Percentiles rank a stretch among this genome's conserved stretches.
Evolutionary conservation across 768 basidiomycete species (phyloP).

Genomic region (Phaeotremella skinneri): DNA sequence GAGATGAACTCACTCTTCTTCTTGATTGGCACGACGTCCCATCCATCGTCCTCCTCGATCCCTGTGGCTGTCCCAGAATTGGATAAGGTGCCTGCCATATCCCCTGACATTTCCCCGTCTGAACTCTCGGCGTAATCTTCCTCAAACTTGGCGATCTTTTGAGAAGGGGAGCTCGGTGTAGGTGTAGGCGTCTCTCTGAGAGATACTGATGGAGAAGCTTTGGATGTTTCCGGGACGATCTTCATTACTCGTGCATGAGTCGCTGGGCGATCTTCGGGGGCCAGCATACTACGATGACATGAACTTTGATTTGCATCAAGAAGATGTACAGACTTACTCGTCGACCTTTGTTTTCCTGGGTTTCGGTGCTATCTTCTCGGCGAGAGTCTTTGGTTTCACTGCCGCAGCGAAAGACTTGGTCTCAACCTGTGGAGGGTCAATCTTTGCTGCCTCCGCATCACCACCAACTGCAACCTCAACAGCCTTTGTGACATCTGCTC

Average conservation of each 20-base stretch:
- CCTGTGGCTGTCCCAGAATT: slow-evolving; percentile 6
- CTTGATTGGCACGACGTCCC: slow-evolving; percentile 39
- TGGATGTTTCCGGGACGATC: slow-evolving; percentile 8
- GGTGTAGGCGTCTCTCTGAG: neutral
- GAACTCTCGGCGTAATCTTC: slow-evolving; percentile 23
- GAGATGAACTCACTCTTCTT: slow-evolving; percentile 36
- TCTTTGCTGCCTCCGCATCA: too few species aligned
- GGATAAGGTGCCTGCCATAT: neutral
- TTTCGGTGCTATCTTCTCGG: slow-evolving; percentile 40
- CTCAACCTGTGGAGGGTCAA: neutral
- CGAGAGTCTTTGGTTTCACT: slow-evolving; percentile 39
- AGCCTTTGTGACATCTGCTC: neutral
- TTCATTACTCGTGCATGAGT: slow-evolving; percentile 42
- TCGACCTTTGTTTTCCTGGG: slow-evolving; percentile 40
- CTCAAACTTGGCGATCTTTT: slow-evolving; percentile 27
- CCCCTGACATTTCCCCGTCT: slow-evolving; percentile 14
- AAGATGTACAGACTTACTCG: slow-evolving; percentile 30
- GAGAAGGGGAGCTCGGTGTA: neutral
- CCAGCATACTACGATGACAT: slow-evolving; percentile 35
- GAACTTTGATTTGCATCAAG: neutral
- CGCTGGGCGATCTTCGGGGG: slow-evolving; percentile 39
- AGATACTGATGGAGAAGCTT: neutral
- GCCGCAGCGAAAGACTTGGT: neutral
- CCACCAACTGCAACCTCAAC: too few species aligned
- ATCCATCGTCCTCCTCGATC: slow-evolving; percentile 37